A percentile compares a stretch with the other conserved stretches of the same genome.
Conservation (phyloP, 345 rosid species). For the Populus pruinosa region DNA sequence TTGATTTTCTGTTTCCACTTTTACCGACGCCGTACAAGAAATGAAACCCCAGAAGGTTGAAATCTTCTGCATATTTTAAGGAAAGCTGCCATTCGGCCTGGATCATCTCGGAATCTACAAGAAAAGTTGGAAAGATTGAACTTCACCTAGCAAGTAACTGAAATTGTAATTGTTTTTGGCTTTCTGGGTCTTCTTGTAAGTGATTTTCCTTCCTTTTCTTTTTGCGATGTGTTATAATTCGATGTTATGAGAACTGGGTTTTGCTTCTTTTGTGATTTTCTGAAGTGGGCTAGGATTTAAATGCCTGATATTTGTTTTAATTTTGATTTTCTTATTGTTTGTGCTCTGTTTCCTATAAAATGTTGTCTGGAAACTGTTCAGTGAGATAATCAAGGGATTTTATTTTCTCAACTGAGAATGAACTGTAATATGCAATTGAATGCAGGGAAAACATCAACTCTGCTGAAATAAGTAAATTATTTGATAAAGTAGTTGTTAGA, state of each 20-base stretch:
- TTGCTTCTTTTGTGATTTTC: constrained; percentile 3
- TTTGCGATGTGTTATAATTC: neutral
- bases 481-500: neutral
- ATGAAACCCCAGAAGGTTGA: neutral
- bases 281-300: neutral
- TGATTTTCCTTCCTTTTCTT: neutral
- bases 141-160: neutral
- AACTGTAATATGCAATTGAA: neutral
- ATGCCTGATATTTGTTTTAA: neutral
- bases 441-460: neutral
- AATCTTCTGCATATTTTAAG: neutral
- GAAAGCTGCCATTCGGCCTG: neutral
- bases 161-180: neutral
- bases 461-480: neutral
- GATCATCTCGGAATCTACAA: neutral
- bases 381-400: neutral
- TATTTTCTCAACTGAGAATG: neutral
- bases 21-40: neutral
- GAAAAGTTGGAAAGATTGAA: neutral
- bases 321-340: neutral
- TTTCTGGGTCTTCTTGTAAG: constrained; percentile 16
- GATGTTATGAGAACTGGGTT: neutral
- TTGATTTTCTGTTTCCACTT: neutral
- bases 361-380: neutral
- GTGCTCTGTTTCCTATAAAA: neutral